phyloP scores from a whole-genome alignment of 2,329 filamentous ascomycete species.

The Aureobasidium melanogenum region DNA sequence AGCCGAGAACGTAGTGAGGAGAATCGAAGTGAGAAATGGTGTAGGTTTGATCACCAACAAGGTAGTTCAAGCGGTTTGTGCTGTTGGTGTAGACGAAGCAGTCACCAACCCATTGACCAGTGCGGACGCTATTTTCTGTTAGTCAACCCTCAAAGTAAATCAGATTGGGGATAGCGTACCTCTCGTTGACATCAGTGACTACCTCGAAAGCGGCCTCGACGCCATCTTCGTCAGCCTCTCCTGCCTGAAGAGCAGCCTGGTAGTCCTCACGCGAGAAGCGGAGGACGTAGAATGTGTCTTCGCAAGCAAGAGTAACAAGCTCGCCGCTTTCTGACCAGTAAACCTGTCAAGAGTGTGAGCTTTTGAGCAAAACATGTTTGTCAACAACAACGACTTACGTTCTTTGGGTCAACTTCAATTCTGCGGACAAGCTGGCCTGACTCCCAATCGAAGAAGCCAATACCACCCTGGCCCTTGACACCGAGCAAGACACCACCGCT shows the following conservation, averaged over 20 bases:
- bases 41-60: conserved; percentile 96
- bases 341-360: conserved; percentile 42
- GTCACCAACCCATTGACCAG: conserved; percentile 95
- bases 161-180: conserved; percentile 37
- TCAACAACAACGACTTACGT: conserved; percentile 32
- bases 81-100: conserved; percentile 98
- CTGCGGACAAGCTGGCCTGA: conserved; percentile 79
- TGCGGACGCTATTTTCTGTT: conserved; percentile 57
- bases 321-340: conserved; percentile 98
- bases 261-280: conserved; percentile 87
- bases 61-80: conserved; percentile 93
- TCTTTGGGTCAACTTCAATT: conserved; percentile 69
- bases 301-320: conserved; percentile 83
- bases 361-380: not conserved
- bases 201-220: conserved; percentile 95
- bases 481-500: conserved; percentile 83
- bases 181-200: conserved; percentile 90
- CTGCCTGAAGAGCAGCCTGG: conserved; percentile 69
- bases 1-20: conserved; percentile 88
- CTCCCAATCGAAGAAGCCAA: conserved; percentile 96
- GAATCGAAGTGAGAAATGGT: conserved; percentile 96
- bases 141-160: not conserved
- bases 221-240: conserved; percentile 78
- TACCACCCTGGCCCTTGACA: conserved; percentile 87
- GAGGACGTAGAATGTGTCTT: conserved; percentile 91